Evolutionary conservation across 768 basidiomycete genomes (phyloP).

Genomic region (Tylopilus plumbeoviolaceoides): DNA sequence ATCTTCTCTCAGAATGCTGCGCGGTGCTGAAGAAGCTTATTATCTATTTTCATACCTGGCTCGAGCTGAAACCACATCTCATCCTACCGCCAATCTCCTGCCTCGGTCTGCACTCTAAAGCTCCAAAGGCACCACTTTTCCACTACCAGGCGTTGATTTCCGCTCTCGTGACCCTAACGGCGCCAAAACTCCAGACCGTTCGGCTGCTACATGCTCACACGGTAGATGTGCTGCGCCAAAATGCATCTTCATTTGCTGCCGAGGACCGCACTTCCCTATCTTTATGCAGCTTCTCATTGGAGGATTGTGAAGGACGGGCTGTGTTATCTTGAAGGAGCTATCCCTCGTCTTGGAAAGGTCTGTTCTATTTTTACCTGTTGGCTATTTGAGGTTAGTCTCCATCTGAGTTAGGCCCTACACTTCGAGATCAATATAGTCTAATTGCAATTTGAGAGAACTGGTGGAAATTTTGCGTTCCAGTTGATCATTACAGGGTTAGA

Average conservation of each 20-base stretch:
- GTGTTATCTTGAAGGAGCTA: constrained; percentile 12
- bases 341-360: not conserved
- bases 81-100: constrained; percentile 24
- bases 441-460: not conserved
- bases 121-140: constrained; percentile 7
- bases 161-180: constrained; percentile 22
- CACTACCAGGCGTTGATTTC: constrained; percentile 18
- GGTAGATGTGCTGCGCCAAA: constrained; percentile 12
- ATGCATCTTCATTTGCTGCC: not conserved
- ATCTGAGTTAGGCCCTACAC: not conserved
- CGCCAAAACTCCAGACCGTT: constrained; percentile 16
- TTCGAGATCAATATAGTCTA: not conserved
- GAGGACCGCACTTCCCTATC: constrained; percentile 8
- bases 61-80: constrained; percentile 18
- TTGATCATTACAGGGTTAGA: not conserved
- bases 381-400: not conserved
- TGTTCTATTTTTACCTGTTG: not conserved
- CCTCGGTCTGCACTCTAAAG: constrained; percentile 23
- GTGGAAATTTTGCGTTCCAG: not conserved
- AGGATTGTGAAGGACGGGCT: constrained; percentile 19
- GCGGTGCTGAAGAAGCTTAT: constrained; percentile 22
- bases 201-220: constrained; percentile 18
- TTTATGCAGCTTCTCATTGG: constrained; percentile 17
- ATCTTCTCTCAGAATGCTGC: constrained; percentile 25
- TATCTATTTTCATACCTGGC: constrained; percentile 24